Conservation (phyloP, 768 basidiomycete genomes). For the Russula earlei region DNA sequence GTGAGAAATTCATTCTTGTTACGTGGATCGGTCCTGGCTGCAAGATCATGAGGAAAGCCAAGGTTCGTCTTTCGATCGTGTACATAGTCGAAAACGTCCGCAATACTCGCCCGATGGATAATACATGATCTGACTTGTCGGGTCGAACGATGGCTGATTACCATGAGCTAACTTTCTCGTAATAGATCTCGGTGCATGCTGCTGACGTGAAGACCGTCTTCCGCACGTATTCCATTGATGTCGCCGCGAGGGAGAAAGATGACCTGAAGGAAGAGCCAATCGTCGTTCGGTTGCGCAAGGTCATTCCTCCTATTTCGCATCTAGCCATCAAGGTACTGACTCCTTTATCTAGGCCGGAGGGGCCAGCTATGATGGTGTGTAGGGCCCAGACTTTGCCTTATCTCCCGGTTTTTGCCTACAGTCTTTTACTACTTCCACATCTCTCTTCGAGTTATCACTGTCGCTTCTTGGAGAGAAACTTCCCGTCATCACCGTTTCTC, state of each 20-base stretch:
- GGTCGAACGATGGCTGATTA: neutral
- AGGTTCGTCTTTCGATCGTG: conserved; percentile 40
- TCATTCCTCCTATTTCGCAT: conserved; percentile 28
- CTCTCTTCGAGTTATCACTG: neutral
- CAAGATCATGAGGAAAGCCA: conserved; percentile 89
- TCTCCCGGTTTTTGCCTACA: neutral
- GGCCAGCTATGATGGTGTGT: conserved; percentile 82
- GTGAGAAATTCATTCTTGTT: conserved; percentile 86
- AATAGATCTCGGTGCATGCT: conserved; percentile 83
- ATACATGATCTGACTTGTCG: neutral
- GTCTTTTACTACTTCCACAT: neutral
- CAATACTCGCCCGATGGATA: neutral
- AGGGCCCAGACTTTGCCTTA: conserved; percentile 20
- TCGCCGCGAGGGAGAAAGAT: conserved; percentile 71
- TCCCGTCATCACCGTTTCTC: neutral
- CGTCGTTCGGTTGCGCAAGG: conserved; percentile 72
- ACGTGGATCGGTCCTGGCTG: conserved; percentile 75
- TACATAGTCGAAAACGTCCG: conserved; percentile 12
- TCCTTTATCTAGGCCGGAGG: conserved; percentile 56
- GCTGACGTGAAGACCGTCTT: conserved; percentile 81
- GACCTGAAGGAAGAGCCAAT: conserved; percentile 87
- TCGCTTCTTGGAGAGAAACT: neutral
- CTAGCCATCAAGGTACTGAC: conserved; percentile 18
- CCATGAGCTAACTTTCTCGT: conserved; percentile 17
- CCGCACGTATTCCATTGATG: conserved; percentile 76